Base-by-base conservation (phyloP, 2,329 filamentous ascomycete species). In the Trichoderma atrobrunneum region DNA sequence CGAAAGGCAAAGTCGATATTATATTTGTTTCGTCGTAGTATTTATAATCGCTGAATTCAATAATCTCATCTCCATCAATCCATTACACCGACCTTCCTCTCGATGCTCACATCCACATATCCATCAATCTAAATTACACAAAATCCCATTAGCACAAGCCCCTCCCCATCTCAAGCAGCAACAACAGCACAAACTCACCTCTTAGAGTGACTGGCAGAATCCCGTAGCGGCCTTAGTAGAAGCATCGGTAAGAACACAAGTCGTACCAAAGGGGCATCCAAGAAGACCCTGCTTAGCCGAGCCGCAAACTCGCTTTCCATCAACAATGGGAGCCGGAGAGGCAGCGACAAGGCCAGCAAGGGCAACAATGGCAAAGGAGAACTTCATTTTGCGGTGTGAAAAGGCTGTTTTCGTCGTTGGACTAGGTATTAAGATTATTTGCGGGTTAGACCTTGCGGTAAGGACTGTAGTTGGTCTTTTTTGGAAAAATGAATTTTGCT, bases 311-410 rank as follows among this genome's bases (percentile, higher is more conserved):
- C 32, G 34, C 56, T 69, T 32, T 61, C 66, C 66, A 14, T 61
- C 24, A 28, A 70, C 66, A 34, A 26, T 34, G 3, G 66, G 56
- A n/a, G 66, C 57, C 28, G 66, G 66, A 36, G 66, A 30, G 18
- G 66, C 66, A n/a, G 66, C 66, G 3, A 43, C 66, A 26, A 70
- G 66, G 66, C 66, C 66, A 54, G 57, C 66, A 30, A 70, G 57
- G 36, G 57, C 56, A 21, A 59, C 66, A 24, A 70, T 30, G 6
- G 24, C 30, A 36, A 70, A n/a, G 30, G 66, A 36, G 57, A 70
- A 70, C 56, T 70, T 51, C 66, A 70, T 70, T n/a, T 70, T 36
- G 66, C 26, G 18, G 39, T 14, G 6, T 57, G n/a, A n/a, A 14
- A 12, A 51, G 24, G 4, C 3, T 12, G 7, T 18, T 30, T 65